A percentile compares a stretch with the other conserved stretches of the same genome.
phyloP scores from a whole-genome alignment of 176 grass and related monocot species.

The Musa acuminata region DNA sequence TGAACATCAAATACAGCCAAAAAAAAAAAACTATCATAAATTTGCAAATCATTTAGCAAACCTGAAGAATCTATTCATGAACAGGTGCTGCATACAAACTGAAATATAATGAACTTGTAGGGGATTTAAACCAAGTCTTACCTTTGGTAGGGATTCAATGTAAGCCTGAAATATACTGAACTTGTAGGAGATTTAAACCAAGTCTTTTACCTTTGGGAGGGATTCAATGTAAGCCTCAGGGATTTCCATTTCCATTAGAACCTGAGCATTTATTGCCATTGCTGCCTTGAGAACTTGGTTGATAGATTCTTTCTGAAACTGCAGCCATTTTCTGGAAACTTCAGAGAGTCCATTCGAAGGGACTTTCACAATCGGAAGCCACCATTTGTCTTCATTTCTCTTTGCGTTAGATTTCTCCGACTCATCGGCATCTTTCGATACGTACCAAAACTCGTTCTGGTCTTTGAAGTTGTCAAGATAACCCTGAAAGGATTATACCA shows the following conservation, averaged over 20 bases:
- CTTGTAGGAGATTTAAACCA: not conserved
- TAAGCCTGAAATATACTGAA: not conserved
- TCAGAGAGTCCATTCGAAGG: conserved; percentile 7
- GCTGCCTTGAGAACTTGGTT: conserved; percentile 17
- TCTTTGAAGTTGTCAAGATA: conserved; percentile 3
- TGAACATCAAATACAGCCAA: too few relatives aligned
- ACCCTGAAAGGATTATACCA: not conserved
- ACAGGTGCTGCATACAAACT: not conserved
- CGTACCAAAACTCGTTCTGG: not conserved
- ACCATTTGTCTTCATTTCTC: conserved; percentile 14
- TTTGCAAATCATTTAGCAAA: too few relatives aligned
- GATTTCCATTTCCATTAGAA: conserved; percentile 13
- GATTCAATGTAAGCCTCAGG: conserved; percentile 12
- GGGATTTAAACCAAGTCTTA: not conserved
- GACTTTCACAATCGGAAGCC: conserved; percentile 10
- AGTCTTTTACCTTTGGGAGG: not conserved
- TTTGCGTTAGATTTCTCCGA: not conserved
- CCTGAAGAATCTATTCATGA: too few relatives aligned
- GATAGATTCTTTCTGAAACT: not conserved
- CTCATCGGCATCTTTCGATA: conserved; percentile 1
- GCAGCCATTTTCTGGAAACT: not conserved
- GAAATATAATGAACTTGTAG: not conserved
- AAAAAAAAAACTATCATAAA: too few relatives aligned
- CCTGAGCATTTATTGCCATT: conserved; percentile 14
- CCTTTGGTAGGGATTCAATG: not conserved